Conservation (phyloP, 1,284 basidiomycete genomes). For the Peniophora sp. region DNA sequence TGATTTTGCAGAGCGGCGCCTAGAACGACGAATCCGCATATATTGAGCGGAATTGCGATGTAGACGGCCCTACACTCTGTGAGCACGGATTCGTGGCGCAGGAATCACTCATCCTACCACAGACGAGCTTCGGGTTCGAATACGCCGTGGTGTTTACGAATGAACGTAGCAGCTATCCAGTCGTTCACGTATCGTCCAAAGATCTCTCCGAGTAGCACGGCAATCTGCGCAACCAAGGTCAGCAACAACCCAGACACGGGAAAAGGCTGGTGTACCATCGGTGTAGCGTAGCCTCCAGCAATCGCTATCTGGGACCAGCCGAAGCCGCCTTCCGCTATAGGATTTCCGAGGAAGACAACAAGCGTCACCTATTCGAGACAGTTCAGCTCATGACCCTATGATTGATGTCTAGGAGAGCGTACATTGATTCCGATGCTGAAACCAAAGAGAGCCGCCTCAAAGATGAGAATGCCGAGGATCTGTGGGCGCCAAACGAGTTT, state of each 20-base stretch:
- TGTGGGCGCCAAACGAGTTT: conserved; percentile 61
- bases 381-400: background rate
- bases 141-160: conserved; percentile 55
- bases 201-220: conserved; percentile 61
- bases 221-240: conserved; percentile 30
- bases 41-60: conserved; percentile 51
- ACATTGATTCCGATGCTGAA: conserved; percentile 71
- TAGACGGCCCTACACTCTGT: conserved; percentile 47
- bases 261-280: conserved; percentile 38
- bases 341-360: conserved; percentile 57
- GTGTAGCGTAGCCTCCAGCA: conserved; percentile 54
- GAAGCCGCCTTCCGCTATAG: conserved; percentile 47
- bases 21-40: conserved; percentile 56
- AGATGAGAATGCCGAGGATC: conserved; percentile 44
- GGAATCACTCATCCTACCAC: conserved; percentile 34
- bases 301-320: conserved; percentile 45
- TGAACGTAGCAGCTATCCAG: conserved; percentile 50
- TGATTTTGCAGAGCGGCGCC: conserved; percentile 53
- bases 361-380: conserved; percentile 46
- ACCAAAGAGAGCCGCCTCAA: conserved; percentile 58
- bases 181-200: conserved; percentile 63
- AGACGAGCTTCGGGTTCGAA: conserved; percentile 66
- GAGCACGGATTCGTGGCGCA: too few relatives aligned
- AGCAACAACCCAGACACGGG: background rate
- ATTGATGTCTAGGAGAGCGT: conserved; percentile 10